These are phyloP conservation scores for Heliosperma pusillum DNA, from an alignment of 148 eudicot genomes.

Conservation along the genomic window DNA sequence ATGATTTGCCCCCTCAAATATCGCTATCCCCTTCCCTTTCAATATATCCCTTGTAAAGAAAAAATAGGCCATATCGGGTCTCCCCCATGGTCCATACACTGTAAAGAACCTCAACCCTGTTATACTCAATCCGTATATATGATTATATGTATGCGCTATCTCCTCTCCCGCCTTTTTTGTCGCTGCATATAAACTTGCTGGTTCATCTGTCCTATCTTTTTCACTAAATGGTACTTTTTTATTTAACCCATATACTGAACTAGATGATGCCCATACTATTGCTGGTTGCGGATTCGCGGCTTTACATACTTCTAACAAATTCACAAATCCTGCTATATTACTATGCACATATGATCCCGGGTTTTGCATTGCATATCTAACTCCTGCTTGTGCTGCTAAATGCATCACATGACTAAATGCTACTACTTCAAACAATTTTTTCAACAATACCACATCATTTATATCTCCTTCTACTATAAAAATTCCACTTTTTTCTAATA, in stretches of 20 bases:
- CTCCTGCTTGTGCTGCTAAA: constrained; percentile 87
- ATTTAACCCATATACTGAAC: constrained; percentile 78
- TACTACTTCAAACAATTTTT: constrained; percentile 57
- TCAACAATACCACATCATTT: constrained; percentile 47
- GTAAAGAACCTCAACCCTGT: constrained; percentile 79
- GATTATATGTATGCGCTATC: constrained; percentile 83
- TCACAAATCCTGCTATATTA: constrained; percentile 74
- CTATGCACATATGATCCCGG: constrained; percentile 80
- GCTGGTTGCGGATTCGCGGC: constrained; percentile 71
- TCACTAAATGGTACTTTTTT: constrained; percentile 82
- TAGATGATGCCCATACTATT: constrained; percentile 81
- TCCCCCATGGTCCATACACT: constrained; percentile 89
- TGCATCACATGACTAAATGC: constrained; percentile 78
- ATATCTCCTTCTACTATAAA: constrained; percentile 79
- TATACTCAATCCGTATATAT: constrained; percentile 66
- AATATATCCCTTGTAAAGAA: constrained; percentile 72
- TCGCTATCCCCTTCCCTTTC: constrained; percentile 58
- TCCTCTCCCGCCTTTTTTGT: constrained; percentile 88
- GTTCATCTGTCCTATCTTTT: constrained; percentile 74
- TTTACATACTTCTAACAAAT: constrained; percentile 68
- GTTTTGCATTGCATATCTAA: constrained; percentile 79
- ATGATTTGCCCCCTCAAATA: constrained; percentile 65
- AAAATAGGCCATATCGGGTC: constrained; percentile 88
- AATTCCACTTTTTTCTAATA: constrained; percentile 53
- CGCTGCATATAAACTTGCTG: constrained; percentile 82